A percentile compares a stretch with the other conserved stretches of the same genome.
phyloP scores from a whole-genome alignment of 305 asterid species.

The Rubia tinctorum region DNA sequence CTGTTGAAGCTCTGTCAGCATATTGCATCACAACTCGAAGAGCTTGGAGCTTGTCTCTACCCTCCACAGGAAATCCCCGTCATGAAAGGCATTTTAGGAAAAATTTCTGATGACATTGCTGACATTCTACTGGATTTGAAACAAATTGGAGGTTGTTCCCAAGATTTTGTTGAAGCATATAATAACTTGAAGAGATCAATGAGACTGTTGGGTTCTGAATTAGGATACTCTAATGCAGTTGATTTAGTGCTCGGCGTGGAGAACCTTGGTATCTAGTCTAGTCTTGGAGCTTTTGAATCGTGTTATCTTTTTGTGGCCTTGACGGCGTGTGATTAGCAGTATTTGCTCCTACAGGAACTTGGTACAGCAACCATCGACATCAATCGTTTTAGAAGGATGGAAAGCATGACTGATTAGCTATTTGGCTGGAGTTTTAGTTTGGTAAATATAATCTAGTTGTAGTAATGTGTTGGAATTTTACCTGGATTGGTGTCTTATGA shows the following conservation, averaged over 20 bases:
- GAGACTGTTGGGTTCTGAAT: conserved; percentile 49
- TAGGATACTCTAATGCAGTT: conserved; percentile 33
- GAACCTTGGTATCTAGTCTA: conserved; percentile 49
- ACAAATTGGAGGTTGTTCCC: conserved; percentile 47
- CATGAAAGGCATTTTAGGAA: conserved; percentile 46
- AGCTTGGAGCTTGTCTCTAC: conserved; percentile 87
- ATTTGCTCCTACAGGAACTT: not conserved
- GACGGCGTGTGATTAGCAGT: not conserved
- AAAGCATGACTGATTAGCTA: not conserved
- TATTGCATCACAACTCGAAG: conserved; percentile 64
- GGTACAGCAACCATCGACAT: not conserved
- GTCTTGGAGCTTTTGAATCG: not conserved
- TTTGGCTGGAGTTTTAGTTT: not conserved
- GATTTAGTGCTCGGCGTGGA: conserved; percentile 50
- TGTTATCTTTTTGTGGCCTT: not conserved
- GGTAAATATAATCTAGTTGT: not conserved
- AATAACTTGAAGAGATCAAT: conserved; percentile 40
- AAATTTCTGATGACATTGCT: conserved; percentile 33
- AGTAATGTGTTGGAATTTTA: not conserved
- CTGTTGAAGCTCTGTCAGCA: conserved; percentile 49
- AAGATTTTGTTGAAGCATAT: conserved; percentile 57
- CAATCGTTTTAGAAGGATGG: not conserved
- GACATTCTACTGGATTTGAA: conserved; percentile 47
- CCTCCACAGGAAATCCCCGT: conserved; percentile 82
- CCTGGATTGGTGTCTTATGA: not conserved